Conservation (phyloP, 371 early-diverging fungal species). For the Mortierella sp. region DNA sequence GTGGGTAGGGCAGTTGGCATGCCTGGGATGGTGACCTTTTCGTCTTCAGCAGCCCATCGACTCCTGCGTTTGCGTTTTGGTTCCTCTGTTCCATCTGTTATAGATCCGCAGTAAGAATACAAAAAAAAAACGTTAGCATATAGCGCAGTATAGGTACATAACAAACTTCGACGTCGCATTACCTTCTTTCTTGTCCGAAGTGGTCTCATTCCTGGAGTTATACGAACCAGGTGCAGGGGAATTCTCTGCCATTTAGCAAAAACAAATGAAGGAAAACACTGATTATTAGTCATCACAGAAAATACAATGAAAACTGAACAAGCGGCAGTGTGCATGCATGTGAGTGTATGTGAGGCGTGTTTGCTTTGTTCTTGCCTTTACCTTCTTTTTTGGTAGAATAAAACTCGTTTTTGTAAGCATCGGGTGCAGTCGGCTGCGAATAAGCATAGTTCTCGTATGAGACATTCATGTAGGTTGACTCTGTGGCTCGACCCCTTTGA, state of each 20-base stretch:
- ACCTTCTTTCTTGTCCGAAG: conserved; percentile 6
- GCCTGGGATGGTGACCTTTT: conserved; percentile 80
- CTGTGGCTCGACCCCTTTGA: conserved; percentile 45
- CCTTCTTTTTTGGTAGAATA: conserved; percentile 1
- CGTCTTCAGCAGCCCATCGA: conserved; percentile 89
- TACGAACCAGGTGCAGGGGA: conserved; percentile 1
- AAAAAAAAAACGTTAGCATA: neutral
- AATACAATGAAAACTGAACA: too few relatives aligned
- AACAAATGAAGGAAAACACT: neutral
- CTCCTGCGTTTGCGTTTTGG: conserved; percentile 71
- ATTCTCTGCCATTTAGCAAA: neutral
- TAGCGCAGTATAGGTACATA: neutral
- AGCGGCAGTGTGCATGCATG: too few relatives aligned
- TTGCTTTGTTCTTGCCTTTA: neutral
- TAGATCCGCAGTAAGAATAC: neutral
- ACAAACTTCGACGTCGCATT: neutral
- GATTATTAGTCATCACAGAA: too few relatives aligned
- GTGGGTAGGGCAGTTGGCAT: conserved; percentile 86
- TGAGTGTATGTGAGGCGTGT: too few relatives aligned
- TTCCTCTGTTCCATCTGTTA: conserved; percentile 53
- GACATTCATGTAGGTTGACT: conserved; percentile 29
- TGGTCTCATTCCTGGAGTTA: conserved; percentile 6
- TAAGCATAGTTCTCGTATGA: conserved; percentile 6
- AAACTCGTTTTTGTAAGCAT: conserved; percentile 5
- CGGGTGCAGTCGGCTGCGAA: neutral